Percentiles rank a stretch among this genome's conserved stretches.
These are phyloP conservation scores for Paratinospora sagittata DNA, from an alignment of 164 flowering plant species.

Conservation along the genomic window DNA sequence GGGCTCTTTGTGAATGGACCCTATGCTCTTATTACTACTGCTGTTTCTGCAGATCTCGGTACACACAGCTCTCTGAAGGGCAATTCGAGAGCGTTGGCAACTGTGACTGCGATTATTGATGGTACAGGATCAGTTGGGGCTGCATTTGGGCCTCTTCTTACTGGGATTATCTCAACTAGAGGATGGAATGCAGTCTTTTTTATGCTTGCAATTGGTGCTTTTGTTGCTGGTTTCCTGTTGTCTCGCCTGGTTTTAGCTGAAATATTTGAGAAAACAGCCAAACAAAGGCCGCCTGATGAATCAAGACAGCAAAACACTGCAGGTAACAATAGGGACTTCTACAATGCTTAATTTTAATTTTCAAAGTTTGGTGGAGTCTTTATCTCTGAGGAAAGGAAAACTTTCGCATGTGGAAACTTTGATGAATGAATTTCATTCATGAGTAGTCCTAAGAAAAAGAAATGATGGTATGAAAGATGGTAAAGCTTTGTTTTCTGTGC, in stretches of 20 bases:
- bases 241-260: slow-evolving; percentile 51
- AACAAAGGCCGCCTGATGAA: slow-evolving; percentile 14
- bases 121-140: slow-evolving; percentile 94
- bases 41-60: slow-evolving; percentile 94
- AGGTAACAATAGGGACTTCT: slow-evolving; percentile 22
- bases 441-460: neutral
- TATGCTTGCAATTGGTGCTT: slow-evolving; percentile 61
- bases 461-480: neutral
- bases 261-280: slow-evolving; percentile 32
- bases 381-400: neutral
- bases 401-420: neutral
- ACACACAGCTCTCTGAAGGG: slow-evolving; percentile 80
- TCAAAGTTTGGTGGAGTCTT: neutral
- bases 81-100: slow-evolving; percentile 78
- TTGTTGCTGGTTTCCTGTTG: slow-evolving; percentile 67
- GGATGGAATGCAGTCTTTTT: slow-evolving; percentile 78
- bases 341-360: neutral
- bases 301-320: slow-evolving; percentile 20
- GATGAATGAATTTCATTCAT: neutral
- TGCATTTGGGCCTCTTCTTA: slow-evolving; percentile 80
- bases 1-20: slow-evolving; percentile 90
- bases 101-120: slow-evolving; percentile 95
- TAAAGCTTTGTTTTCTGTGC: neutral
- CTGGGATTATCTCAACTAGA: slow-evolving; percentile 63
- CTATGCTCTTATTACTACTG: slow-evolving; percentile 90